Evolutionary conservation across 768 basidiomycete species (phyloP), one percentile per base, ranked within the genome.

Genomic region (Gyrodon lividus): DNA sequence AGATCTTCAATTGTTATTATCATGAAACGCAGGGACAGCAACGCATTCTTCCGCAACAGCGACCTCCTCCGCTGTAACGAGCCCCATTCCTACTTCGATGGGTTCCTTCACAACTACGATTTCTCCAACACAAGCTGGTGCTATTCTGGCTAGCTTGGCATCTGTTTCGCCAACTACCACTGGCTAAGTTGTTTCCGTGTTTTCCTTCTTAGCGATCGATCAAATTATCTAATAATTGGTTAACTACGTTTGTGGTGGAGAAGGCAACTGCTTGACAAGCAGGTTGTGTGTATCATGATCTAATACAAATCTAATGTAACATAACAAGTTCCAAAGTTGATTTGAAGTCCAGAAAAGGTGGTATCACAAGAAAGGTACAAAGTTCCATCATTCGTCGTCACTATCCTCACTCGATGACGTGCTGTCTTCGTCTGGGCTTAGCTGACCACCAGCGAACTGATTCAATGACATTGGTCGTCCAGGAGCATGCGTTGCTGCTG

Each of bases 361-460:
- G 43, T 54, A 48, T 48, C 33, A 30, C 43, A 47, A 52, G 16
- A 51, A 46, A 43, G 46, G 9, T 22, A 24, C 13, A 19, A n/a
- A 40, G 46, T 39, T 39, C 23, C 28, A 24, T 62, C 60, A 79
- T 55, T 80, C 75, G 45, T 79, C 78, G 51, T 82, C 81, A 57
- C 76, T 80, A 2, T 82, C 80, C 23, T 81, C 72, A 54, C 79
- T 82, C 8, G 77, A 77, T 16, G 76, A 75, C 50, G 76, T 79
- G 35, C 78, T 80, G 45, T 80, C 79, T 24, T 79, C 76, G 30
- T 74, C 70, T 31, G 56, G 70, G 38, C 67, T 71, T 57, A 65
- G 61, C 63, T 59, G 62, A 43, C 72, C 77, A 39, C 71, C 77
- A 8, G 73, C 81, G 52, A 78, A 74, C 52, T 74, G 71, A 52